Conservation (phyloP, 2,329 filamentous ascomycete genomes). For the Alternaria triticina region DNA sequence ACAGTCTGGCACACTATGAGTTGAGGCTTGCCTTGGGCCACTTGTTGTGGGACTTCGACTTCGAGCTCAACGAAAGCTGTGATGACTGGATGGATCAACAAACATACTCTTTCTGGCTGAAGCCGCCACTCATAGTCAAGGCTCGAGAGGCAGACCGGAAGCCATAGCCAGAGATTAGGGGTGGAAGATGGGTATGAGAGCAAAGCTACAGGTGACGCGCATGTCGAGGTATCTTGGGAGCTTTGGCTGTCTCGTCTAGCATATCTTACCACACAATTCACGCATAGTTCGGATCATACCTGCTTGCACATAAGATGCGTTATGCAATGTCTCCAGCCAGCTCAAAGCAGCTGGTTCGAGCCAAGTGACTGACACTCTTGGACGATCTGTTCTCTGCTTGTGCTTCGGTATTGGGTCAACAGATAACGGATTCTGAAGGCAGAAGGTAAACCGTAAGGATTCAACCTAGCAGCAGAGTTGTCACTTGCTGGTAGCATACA, state of each 20-base stretch:
- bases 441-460: neutral
- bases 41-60: constrained; percentile 2
- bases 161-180: neutral
- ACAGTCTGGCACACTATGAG: constrained; percentile 2
- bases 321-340: neutral
- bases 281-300: neutral
- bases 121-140: constrained; percentile 1
- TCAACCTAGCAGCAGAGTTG: neutral
- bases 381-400: neutral
- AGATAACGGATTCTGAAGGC: neutral
- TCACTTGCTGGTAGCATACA: neutral
- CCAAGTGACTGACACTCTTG: neutral
- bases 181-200: too few species aligned
- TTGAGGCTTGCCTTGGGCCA: constrained; percentile 1
- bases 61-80: neutral
- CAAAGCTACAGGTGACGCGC: neutral
- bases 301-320: neutral
- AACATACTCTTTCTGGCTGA: constrained; percentile 5
- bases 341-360: neutral
- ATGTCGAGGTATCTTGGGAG: neutral
- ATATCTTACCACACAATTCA: neutral
- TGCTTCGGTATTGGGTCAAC: neutral
- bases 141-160: neutral
- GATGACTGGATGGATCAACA: constrained; percentile 1
- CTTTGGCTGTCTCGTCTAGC: neutral